These are phyloP conservation scores for Phytophthora multivora DNA, from an alignment of 352 stramenopile species.

Conservation along the genomic window DNA sequence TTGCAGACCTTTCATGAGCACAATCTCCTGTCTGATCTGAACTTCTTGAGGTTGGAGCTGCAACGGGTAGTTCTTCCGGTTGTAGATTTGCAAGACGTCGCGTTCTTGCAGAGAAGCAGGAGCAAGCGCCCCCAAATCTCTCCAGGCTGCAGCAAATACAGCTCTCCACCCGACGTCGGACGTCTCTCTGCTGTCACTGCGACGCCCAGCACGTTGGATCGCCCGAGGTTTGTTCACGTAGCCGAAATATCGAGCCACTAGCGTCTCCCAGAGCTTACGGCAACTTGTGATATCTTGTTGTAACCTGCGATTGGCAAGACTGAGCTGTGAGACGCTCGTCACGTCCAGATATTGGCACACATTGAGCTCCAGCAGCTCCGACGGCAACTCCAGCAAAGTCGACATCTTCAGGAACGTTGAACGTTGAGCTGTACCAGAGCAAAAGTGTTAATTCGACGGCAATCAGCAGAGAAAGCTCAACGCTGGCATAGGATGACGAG, in stretches of 20 bases:
- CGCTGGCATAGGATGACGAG: slow-evolving; percentile 4
- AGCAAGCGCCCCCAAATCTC: slow-evolving; percentile 37
- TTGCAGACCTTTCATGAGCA: slow-evolving; percentile 65
- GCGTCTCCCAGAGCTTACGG: slow-evolving; percentile 44
- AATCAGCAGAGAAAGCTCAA: neutral
- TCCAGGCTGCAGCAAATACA: slow-evolving; percentile 50
- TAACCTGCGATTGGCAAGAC: slow-evolving; percentile 38
- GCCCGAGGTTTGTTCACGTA: slow-evolving; percentile 33
- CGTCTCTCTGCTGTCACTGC: slow-evolving; percentile 1
- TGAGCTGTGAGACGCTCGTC: slow-evolving; percentile 37
- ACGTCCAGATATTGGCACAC: slow-evolving; percentile 58
- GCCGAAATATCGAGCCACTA: slow-evolving; percentile 50
- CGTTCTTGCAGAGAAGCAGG: slow-evolving; percentile 26
- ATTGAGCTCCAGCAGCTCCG: slow-evolving; percentile 43
- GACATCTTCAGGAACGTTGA: slow-evolving; percentile 8
- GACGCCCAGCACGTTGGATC: neutral
- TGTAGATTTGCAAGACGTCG: slow-evolving; percentile 46
- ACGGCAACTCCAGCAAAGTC: slow-evolving; percentile 35
- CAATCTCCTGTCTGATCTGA: slow-evolving; percentile 56
- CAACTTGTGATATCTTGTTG: slow-evolving; percentile 33
- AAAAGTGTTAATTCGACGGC: neutral
- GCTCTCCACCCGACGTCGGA: slow-evolving; percentile 44
- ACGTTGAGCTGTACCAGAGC: neutral
- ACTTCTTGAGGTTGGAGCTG: slow-evolving; percentile 36
- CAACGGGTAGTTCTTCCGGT: slow-evolving; percentile 20